Conservation (phyloP, 768 basidiomycete species). For the Hysterangium stoloniferum region DNA sequence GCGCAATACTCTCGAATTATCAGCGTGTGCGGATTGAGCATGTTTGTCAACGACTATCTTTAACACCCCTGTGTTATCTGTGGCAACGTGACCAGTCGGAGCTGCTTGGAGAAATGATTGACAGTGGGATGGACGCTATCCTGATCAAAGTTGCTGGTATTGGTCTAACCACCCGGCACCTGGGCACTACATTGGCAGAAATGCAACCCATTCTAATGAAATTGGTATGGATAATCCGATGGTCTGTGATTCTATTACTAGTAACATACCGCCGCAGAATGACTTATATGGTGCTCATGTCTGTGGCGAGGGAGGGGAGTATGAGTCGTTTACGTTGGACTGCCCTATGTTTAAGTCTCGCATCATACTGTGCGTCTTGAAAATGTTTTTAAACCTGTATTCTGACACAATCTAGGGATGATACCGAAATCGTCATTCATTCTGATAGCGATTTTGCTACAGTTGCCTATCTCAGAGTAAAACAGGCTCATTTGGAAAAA, state of each 20-base stretch:
- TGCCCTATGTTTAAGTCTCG: conserved; percentile 79
- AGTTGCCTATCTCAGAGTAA: conserved; percentile 85
- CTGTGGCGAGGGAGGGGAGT: conserved; percentile 98
- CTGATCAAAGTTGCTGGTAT: conserved; percentile 96
- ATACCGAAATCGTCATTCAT: conserved; percentile 66
- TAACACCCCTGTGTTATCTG: conserved; percentile 80
- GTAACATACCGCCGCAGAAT: conserved; percentile 42
- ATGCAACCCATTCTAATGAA: conserved; percentile 68
- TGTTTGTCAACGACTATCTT: conserved; percentile 76
- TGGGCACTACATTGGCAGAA: conserved; percentile 65
- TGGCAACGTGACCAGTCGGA: conserved; percentile 92
- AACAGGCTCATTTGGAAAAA: conserved; percentile 50
- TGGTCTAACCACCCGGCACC: conserved; percentile 68
- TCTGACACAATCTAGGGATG: conserved; percentile 33
- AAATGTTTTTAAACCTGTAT: neutral
- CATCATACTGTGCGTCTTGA: conserved; percentile 47
- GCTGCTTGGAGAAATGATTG: conserved; percentile 81
- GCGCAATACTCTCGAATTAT: conserved; percentile 96
- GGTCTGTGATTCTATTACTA: neutral
- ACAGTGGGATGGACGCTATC: conserved; percentile 67
- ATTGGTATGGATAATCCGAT: conserved; percentile 39
- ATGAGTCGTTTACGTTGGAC: conserved; percentile 88
- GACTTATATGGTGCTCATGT: conserved; percentile 80
- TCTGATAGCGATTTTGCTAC: conserved; percentile 79
- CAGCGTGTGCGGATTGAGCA: conserved; percentile 96